Conservation (phyloP, 2,329 filamentous ascomycete species). For the Cercospora nicotianae region DNA sequence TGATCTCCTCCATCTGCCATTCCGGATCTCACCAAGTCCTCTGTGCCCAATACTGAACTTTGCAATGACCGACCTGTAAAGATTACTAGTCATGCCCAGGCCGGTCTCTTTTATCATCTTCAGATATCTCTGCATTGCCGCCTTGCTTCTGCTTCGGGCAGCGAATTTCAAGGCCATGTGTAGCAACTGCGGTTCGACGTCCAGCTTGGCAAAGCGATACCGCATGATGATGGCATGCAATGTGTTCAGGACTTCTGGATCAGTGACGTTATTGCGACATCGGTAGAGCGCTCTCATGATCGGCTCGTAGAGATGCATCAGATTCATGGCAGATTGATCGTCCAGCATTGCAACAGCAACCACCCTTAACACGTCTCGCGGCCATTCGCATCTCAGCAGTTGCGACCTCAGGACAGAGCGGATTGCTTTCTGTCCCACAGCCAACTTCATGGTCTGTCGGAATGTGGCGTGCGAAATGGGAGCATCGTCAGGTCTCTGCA, state of each 20-base stretch:
- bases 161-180: slow-evolving; percentile 39
- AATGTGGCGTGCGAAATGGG: slow-evolving; percentile 32
- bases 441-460: slow-evolving; percentile 25
- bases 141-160: slow-evolving; percentile 34
- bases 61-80: slow-evolving; percentile 40
- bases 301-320: slow-evolving; percentile 31
- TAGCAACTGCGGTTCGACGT: slow-evolving; percentile 27
- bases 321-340: slow-evolving; percentile 20
- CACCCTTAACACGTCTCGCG: slow-evolving; percentile 35
- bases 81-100: slow-evolving; percentile 28
- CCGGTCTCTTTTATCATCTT: slow-evolving; percentile 24
- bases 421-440: slow-evolving; percentile 24
- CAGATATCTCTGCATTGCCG: slow-evolving; percentile 38
- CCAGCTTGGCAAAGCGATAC: slow-evolving; percentile 30
- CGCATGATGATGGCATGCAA: slow-evolving; percentile 34
- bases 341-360: slow-evolving; percentile 36
- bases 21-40: slow-evolving; percentile 41
- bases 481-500: background rate
- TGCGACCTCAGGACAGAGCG: slow-evolving; percentile 34
- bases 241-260: slow-evolving; percentile 32
- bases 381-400: slow-evolving; percentile 33
- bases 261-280: slow-evolving; percentile 34
- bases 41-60: slow-evolving; percentile 41
- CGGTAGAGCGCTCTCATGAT: slow-evolving; percentile 39
- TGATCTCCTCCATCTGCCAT: slow-evolving; percentile 38